Evolutionary conservation across 1,284 basidiomycete genomes (phyloP).

Genomic region (Puccinia brachypodii): DNA sequence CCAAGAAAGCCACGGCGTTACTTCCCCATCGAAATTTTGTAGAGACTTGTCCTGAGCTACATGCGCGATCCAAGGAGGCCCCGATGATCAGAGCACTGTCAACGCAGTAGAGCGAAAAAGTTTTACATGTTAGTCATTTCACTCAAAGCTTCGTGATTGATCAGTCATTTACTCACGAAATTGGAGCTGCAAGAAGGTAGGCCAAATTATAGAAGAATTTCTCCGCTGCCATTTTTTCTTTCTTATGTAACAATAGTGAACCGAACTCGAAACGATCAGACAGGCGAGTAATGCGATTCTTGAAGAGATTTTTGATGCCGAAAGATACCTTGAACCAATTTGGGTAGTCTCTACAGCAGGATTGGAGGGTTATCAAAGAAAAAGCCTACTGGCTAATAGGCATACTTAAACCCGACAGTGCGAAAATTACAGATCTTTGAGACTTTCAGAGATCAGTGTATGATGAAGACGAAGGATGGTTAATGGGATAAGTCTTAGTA

Average conservation of each 20-base stretch:
- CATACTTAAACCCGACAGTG: not conserved
- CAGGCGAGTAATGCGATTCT: not conserved
- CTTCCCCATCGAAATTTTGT: conserved; percentile 20
- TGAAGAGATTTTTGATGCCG: not conserved
- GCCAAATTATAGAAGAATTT: conserved; percentile 19
- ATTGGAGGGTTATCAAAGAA: not conserved
- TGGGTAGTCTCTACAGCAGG: not conserved
- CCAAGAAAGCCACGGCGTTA: conserved; percentile 2
- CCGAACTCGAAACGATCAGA: not conserved
- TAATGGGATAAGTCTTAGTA: not conserved
- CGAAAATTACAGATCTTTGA: not conserved
- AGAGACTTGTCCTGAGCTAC: not conserved
- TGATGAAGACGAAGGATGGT: not conserved
- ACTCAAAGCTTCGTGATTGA: not conserved
- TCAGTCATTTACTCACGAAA: not conserved
- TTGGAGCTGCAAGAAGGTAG: conserved; percentile 6
- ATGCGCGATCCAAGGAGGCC: not conserved
- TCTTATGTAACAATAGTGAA: not conserved
- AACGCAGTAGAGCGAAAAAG: not conserved
- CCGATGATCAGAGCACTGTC: conserved; percentile 22
- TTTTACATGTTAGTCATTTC: not conserved
- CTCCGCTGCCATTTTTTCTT: not conserved
- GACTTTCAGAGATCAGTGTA: not conserved
- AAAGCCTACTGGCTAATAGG: not conserved
- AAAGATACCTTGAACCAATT: not conserved